These are phyloP conservation scores for Fibroporia radiculosa DNA, from an alignment of 768 basidiomycete species.

Conservation along the genomic window DNA sequence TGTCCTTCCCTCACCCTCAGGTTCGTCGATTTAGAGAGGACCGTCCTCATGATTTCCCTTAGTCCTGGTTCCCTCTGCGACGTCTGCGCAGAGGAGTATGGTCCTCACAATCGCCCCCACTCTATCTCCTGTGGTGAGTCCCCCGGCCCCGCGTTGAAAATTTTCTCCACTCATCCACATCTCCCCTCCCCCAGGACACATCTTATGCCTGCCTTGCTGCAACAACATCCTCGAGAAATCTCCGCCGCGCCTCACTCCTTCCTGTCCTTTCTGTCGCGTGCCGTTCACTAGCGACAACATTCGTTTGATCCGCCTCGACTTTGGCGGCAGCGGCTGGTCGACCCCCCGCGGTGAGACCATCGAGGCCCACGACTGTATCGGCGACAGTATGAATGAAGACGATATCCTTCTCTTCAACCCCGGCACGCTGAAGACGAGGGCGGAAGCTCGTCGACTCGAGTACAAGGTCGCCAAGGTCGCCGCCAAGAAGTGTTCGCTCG, in stretches of 20 bases:
- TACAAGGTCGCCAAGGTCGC: conserved; percentile 74
- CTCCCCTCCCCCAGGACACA: conserved; percentile 53
- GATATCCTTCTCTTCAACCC: conserved; percentile 18
- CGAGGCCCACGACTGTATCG: conserved; percentile 34
- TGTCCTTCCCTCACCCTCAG: conserved; percentile 22
- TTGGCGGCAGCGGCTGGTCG: conserved; percentile 51
- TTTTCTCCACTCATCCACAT: conserved; percentile 19
- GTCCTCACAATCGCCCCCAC: conserved; percentile 64
- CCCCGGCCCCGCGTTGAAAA: conserved; percentile 13
- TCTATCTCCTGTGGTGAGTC: conserved; percentile 74
- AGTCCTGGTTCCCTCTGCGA: conserved; percentile 79
- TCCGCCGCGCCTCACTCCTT: conserved; percentile 56
- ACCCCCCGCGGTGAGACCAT: conserved; percentile 51
- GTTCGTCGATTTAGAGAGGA: conserved; percentile 17
- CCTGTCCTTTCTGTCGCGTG: conserved; percentile 83
- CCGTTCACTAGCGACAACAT: conserved; percentile 55
- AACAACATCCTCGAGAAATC: conserved; percentile 79
- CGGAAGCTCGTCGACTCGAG: conserved; percentile 60
- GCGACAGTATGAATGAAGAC: conserved; percentile 26
- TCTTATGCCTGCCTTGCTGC: conserved; percentile 72
- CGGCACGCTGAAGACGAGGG: conserved; percentile 27
- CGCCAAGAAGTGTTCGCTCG: conserved; percentile 80
- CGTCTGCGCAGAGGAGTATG: conserved; percentile 85
- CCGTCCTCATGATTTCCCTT: conserved; percentile 64
- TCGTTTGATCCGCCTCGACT: conserved; percentile 77